Evolutionary conservation across 176 grass and related monocot species (phyloP).

Genomic region (Lolium rigidum): DNA sequence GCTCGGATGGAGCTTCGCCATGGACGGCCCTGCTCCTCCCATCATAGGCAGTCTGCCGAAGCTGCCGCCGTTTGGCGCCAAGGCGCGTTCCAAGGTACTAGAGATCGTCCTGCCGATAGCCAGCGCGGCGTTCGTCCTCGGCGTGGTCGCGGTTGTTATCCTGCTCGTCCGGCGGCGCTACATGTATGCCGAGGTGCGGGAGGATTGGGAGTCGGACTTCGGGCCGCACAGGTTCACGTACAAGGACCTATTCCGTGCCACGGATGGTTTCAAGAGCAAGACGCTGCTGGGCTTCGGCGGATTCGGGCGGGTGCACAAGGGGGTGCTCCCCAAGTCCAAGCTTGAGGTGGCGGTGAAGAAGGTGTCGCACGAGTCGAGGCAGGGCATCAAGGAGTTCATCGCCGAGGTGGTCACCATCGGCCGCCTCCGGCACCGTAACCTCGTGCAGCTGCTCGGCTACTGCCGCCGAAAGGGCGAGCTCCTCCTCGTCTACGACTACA

Average conservation of each 20-base stretch:
- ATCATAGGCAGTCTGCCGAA: constrained; percentile 59
- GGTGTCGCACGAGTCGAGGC: constrained; percentile 69
- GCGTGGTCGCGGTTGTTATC: constrained; percentile 2
- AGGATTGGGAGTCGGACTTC: constrained; percentile 87
- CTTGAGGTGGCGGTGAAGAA: constrained; percentile 71
- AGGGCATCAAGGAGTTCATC: constrained; percentile 77
- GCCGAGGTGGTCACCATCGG: constrained; percentile 76
- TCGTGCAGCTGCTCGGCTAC: constrained; percentile 74
- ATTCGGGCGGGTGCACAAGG: constrained; percentile 75
- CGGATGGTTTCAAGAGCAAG: constrained; percentile 67
- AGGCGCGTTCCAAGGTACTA: constrained; percentile 45
- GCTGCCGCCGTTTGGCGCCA: constrained; percentile 45
- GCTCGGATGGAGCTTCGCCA: no score
- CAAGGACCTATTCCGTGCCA: constrained; percentile 74
- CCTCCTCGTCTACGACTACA: constrained; percentile 75
- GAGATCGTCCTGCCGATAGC: constrained; percentile 48
- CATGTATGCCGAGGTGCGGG: constrained; percentile 67
- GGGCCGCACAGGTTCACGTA: constrained; percentile 79
- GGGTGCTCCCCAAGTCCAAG: constrained; percentile 56
- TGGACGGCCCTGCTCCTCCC: background rate
- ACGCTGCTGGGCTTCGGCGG: constrained; percentile 67
- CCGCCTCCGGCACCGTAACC: constrained; percentile 68
- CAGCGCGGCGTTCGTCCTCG: constrained; percentile 50
- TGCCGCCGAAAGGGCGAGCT: constrained; percentile 72
- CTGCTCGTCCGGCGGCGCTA: constrained; percentile 36